A percentile compares a stretch with the other conserved stretches of the same genome.
Conservation (phyloP, 345 rosid genomes). For the Eucalyptus cladocalyx region DNA sequence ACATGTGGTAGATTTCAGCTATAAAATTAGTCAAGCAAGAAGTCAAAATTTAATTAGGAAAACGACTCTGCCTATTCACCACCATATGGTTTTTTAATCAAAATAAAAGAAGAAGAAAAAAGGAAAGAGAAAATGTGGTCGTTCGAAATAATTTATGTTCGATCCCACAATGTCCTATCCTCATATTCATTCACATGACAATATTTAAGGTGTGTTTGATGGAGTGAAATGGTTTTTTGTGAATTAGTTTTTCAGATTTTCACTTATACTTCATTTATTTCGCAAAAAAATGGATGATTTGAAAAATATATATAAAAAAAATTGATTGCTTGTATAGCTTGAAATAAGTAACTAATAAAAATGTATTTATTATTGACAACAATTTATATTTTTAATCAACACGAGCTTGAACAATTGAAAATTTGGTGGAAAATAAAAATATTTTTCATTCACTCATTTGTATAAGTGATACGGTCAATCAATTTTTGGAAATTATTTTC, state of each 20-base stretch:
- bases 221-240: not conserved
- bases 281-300: rapidly evolving
- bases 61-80: not conserved
- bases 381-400: too few relatives aligned
- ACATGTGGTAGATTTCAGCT: not conserved
- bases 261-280: not conserved
- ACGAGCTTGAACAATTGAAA: too few relatives aligned
- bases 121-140: not conserved
- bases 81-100: not conserved
- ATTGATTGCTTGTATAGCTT: too few relatives aligned
- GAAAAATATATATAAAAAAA: too few relatives aligned
- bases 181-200: not conserved
- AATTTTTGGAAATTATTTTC: not conserved
- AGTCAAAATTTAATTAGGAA: not conserved
- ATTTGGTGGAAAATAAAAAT: not conserved
- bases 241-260: not conserved
- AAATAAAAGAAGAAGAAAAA: not conserved
- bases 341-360: too few relatives aligned
- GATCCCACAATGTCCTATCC: not conserved
- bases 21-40: not conserved
- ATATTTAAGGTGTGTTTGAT: not conserved
- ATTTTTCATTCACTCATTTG: too few relatives aligned
- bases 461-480: rapidly evolving
- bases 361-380: too few relatives aligned
- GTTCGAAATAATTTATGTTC: not conserved